Percentiles rank a stretch among this genome's conserved stretches.
Evolutionary conservation across 345 rosid species (phyloP).

Genomic region (Gossypium australe): DNA sequence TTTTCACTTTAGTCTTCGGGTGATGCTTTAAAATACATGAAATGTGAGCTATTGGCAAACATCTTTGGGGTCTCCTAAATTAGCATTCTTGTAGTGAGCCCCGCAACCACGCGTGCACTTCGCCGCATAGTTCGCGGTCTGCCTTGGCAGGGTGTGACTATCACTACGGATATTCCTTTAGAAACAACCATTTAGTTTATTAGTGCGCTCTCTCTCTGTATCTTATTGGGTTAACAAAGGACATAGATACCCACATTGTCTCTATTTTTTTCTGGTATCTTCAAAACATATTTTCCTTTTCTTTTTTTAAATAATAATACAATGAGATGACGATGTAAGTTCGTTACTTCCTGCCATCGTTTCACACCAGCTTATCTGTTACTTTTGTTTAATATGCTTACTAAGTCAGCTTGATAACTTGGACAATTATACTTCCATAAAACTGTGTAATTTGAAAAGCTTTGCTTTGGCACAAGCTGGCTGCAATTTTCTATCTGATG

Average conservation of each 20-base stretch:
- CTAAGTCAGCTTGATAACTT: background rate
- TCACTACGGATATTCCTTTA: constrained; percentile 23
- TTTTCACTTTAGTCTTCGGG: background rate
- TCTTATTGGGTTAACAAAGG: background rate
- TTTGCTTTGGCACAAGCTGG: background rate
- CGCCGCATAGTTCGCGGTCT: constrained; percentile 22
- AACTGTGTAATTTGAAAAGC: background rate
- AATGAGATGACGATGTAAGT: background rate
- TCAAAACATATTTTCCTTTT: background rate
- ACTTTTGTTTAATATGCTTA: background rate
- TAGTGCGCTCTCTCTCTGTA: background rate
- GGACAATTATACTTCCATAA: background rate
- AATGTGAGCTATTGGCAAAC: background rate
- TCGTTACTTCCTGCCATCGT: background rate
- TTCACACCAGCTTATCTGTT: background rate
- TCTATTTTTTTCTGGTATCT: constrained; percentile 6
- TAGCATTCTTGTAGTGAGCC: constrained; percentile 18
- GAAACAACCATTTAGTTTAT: constrained; percentile 28
- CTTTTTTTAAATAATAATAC: background rate
- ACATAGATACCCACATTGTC: constrained; percentile 8
- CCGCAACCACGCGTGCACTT: constrained; percentile 16
- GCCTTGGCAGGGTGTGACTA: constrained; percentile 5
- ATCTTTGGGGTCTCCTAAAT: constrained; percentile 3
- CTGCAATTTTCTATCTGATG: background rate
- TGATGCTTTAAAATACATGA: background rate